These are phyloP conservation scores for Aspergillus uvarum DNA, from an alignment of 2,329 filamentous ascomycete species.

Conservation along the genomic window DNA sequence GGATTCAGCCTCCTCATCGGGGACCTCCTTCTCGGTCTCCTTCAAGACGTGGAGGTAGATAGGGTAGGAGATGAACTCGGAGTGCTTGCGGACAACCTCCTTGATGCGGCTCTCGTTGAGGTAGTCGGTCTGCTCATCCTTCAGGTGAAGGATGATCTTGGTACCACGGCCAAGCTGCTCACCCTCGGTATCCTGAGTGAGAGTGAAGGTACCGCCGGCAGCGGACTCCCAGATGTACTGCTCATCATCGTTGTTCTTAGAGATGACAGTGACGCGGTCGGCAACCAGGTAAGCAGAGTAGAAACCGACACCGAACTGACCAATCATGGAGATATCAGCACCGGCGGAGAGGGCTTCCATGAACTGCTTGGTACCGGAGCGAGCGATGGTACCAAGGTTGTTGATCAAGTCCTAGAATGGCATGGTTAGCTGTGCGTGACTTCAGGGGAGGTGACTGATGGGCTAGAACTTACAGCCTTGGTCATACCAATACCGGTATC, in stretches of 20 bases:
- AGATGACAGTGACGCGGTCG: slow-evolving; percentile 91
- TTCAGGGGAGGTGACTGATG: background rate
- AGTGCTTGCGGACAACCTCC: slow-evolving; percentile 99
- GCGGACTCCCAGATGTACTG: slow-evolving; percentile 99
- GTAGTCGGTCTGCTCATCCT: slow-evolving; percentile 99
- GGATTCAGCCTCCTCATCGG: slow-evolving; percentile 87
- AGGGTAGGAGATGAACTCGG: slow-evolving; percentile 99
- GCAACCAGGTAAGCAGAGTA: slow-evolving; percentile 99
- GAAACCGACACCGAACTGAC: slow-evolving; percentile 99
- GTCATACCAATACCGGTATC: slow-evolving; percentile 99
- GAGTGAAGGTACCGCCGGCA: slow-evolving; percentile 95
- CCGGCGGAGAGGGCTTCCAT: slow-evolving; percentile 99
- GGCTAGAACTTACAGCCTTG: slow-evolving; percentile 78
- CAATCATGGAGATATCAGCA: slow-evolving; percentile 99
- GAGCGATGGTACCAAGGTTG: slow-evolving; percentile 99
- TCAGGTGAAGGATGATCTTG: slow-evolving; percentile 97
- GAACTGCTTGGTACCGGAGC: slow-evolving; percentile 99
- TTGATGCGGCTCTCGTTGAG: slow-evolving; percentile 99
- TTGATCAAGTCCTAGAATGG: slow-evolving; percentile 82
- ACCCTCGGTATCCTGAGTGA: slow-evolving; percentile 84
- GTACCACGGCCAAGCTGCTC: slow-evolving; percentile 90
- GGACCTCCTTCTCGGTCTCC: slow-evolving; percentile 98
- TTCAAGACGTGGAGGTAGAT: slow-evolving; percentile 99
- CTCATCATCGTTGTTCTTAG: slow-evolving; percentile 99
- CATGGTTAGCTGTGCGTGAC: slow-evolving; percentile 10